Conservation (phyloP, 805 yeast species). For the Teunomyces tritomae region DNA sequence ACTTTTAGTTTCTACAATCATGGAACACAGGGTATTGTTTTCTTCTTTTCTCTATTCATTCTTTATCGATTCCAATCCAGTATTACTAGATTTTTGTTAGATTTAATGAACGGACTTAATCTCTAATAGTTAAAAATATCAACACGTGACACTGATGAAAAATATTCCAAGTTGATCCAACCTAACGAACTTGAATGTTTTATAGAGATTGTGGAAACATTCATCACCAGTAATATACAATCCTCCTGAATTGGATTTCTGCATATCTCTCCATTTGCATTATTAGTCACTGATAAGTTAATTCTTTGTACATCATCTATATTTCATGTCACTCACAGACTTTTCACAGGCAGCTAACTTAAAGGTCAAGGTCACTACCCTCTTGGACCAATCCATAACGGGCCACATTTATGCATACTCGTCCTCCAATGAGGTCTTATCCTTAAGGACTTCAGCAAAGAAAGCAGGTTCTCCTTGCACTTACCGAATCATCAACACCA, state of each 20-base stretch:
- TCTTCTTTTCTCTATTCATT: too few species aligned
- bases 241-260: neutral
- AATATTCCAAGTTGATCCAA: neutral
- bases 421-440: constrained; percentile 44
- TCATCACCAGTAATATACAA: neutral
- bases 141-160: neutral
- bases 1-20: too few species aligned
- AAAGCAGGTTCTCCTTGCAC: constrained; percentile 8
- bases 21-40: too few species aligned
- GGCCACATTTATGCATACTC: constrained; percentile 67
- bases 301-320: neutral
- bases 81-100: too few species aligned
- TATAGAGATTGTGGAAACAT: neutral
- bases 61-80: too few species aligned
- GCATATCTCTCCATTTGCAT: neutral
- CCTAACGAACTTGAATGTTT: neutral
- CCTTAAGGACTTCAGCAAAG: constrained; percentile 24
- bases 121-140: too few species aligned
- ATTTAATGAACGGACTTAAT: too few species aligned
- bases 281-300: neutral
- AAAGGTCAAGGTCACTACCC: constrained; percentile 59
- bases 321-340: constrained; percentile 10
- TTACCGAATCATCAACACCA: constrained; percentile 54
- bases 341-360: constrained; percentile 19
- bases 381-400: constrained; percentile 52